These are phyloP conservation scores for Floccularia luteovirens DNA, from an alignment of 768 basidiomycete species.

Conservation along the genomic window DNA sequence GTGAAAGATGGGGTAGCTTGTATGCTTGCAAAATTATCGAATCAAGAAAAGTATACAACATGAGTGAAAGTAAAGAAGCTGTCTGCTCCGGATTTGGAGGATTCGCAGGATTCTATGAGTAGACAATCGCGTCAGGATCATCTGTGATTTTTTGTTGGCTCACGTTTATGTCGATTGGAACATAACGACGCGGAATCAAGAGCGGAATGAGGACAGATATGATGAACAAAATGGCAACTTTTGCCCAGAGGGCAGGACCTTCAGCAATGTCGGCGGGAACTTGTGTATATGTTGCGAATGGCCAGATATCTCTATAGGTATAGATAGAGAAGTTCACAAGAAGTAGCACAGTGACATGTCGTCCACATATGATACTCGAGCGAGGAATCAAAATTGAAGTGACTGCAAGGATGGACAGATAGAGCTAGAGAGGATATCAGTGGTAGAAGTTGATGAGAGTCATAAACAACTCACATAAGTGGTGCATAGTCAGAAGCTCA, in stretches of 20 bases:
- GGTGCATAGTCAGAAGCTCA: conserved; percentile 13
- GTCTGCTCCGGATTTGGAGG: conserved; percentile 44
- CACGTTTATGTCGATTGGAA: conserved; percentile 43
- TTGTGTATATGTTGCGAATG: conserved; percentile 46
- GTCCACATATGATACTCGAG: conserved; percentile 26
- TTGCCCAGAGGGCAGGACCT: conserved; percentile 45
- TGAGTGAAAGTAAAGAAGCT: conserved; percentile 32
- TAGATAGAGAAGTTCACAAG: conserved; percentile 41
- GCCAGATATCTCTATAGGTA: conserved; percentile 53
- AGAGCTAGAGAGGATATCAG: conserved; percentile 21
- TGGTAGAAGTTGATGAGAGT: neutral
- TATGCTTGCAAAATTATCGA: conserved; percentile 38
- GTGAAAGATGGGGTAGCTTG: conserved; percentile 36
- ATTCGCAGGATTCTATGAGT: conserved; percentile 21
- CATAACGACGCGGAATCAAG: conserved; percentile 46
- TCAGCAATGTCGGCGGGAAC: conserved; percentile 40
- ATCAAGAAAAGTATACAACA: conserved; percentile 49
- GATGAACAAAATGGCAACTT: conserved; percentile 36
- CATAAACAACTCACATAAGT: conserved; percentile 17
- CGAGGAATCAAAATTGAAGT: conserved; percentile 27
- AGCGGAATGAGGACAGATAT: conserved; percentile 45
- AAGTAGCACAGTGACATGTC: conserved; percentile 41
- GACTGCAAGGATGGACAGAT: conserved; percentile 35
- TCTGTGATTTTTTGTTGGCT: no score
- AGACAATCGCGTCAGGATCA: no score